These are phyloP conservation scores for Tubosaeta sp. DNA, from an alignment of 768 basidiomycete genomes.

Conservation along the genomic window DNA sequence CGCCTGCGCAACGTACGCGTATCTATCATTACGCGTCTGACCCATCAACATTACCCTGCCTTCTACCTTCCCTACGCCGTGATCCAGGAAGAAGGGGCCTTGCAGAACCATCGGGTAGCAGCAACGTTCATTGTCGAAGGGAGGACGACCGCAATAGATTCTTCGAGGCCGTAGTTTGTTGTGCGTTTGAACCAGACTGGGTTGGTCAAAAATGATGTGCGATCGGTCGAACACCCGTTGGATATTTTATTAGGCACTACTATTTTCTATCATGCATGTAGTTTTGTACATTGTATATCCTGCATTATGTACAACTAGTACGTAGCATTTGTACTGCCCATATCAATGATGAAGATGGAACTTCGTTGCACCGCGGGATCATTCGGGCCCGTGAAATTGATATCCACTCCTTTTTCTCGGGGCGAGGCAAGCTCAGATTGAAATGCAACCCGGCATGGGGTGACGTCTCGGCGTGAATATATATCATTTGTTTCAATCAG, in stretches of 20 bases:
- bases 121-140: conserved; percentile 36
- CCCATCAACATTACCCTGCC: conserved; percentile 44
- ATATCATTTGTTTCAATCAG: conserved; percentile 25
- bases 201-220: conserved; percentile 1
- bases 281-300: neutral
- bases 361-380: too few species aligned
- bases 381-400: too few species aligned
- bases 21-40: conserved; percentile 52
- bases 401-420: too few species aligned
- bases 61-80: conserved; percentile 31
- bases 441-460: conserved; percentile 6
- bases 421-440: conserved; percentile 25
- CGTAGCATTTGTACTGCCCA: neutral
- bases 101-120: conserved; percentile 23
- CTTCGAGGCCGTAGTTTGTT: conserved; percentile 43
- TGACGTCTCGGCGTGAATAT: neutral
- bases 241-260: neutral
- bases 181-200: conserved; percentile 39
- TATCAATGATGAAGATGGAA: neutral
- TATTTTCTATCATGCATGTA: neutral
- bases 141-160: conserved; percentile 43
- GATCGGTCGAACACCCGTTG: neutral
- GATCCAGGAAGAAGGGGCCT: conserved; percentile 15
- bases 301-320: neutral
- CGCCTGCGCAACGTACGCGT: conserved; percentile 51